Base-by-base conservation (phyloP, 768 basidiomycete genomes). In the Xerocomus brunneocitrinus region DNA sequence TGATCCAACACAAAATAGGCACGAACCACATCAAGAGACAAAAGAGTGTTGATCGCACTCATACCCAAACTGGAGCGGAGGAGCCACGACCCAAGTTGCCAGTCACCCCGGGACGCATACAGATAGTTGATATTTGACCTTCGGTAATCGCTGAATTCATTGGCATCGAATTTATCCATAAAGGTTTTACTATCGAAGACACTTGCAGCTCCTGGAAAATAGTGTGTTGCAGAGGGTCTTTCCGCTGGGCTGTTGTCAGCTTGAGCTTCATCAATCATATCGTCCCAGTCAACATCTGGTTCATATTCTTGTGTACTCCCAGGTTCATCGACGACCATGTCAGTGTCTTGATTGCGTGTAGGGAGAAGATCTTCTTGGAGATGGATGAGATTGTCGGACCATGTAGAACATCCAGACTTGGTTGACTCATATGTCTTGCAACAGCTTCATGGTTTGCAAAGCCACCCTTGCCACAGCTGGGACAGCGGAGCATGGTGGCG, bases 31-130 rank as follows among this genome's bases (percentile, higher is more conserved):
- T 62, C 31, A 25, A 73, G 60, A 6, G 53, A 50, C 27, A 73
- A 46, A 35, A 73, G 67, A 14, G 63, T 50, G 30, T 68, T 55
- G 9, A 70, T 66, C 5, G 53, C 57, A 10, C 56, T 50, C 67
- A 70, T 66, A 36, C 67, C 71, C 39, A 73, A 50, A 19, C 55
- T 42, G 5, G 66, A 68, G 4, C 49, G 52, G 16, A 66, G 50
- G 0, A 73, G 60, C 54, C 65, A 73, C 5, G 55, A 62, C 8
- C 60, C 69, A 4, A 72, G 32, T 55, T 72, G 60, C 71, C 71
- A 73, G 46, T 74, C 71, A 1, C 51, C 53, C 14, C 57, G 50
- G 12, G 61, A 63, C 7, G 61, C 54, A 54, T 70, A 74, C 14
- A 68, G 73, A 47, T 70, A 73, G 47, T 63, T 71, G 0, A 64